Evolutionary conservation across 768 basidiomycete genomes (phyloP).

Genomic region (Boletus pseudo-olivaceus): DNA sequence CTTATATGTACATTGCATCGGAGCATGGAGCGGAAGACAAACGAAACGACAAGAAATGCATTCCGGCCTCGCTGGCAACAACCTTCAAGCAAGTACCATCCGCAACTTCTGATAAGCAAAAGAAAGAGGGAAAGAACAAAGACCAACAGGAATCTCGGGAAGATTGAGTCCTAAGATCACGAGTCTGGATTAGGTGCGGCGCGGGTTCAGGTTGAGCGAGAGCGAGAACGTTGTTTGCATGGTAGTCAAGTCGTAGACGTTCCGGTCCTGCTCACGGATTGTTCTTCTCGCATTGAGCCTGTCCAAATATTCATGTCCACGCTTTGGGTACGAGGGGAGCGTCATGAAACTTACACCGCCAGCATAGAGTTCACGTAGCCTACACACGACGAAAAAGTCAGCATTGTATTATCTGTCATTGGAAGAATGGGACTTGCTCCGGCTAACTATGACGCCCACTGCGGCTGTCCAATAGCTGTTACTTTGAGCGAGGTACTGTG

Average conservation of each 20-base stretch:
- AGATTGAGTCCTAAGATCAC: not conserved
- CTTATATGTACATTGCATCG: not conserved
- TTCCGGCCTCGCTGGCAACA: not conserved
- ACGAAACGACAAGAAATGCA: not conserved
- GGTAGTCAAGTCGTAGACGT: not conserved
- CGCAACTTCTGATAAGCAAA: too few relatives aligned
- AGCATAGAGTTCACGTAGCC: constrained; percentile 18
- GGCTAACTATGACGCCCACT: not conserved
- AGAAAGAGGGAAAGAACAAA: too few relatives aligned
- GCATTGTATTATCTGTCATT: not conserved
- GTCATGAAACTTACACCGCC: constrained; percentile 5
- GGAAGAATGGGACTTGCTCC: constrained; percentile 1
- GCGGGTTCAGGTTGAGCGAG: too few relatives aligned
- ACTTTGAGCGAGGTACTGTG: constrained; percentile 3
- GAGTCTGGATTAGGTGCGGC: not conserved
- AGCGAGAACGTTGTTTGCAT: not conserved
- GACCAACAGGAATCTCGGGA: too few relatives aligned
- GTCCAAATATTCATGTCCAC: not conserved
- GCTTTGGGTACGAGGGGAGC: not conserved
- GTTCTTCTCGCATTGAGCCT: constrained; percentile 12
- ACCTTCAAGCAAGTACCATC: not conserved
- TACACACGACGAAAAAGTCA: not conserved
- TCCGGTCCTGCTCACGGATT: constrained; percentile 4
- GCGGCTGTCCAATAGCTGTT: not conserved
- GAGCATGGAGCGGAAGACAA: not conserved